Evolutionary conservation across 257 asterid species (phyloP).

Genomic region (Gardenia jasminoides): DNA sequence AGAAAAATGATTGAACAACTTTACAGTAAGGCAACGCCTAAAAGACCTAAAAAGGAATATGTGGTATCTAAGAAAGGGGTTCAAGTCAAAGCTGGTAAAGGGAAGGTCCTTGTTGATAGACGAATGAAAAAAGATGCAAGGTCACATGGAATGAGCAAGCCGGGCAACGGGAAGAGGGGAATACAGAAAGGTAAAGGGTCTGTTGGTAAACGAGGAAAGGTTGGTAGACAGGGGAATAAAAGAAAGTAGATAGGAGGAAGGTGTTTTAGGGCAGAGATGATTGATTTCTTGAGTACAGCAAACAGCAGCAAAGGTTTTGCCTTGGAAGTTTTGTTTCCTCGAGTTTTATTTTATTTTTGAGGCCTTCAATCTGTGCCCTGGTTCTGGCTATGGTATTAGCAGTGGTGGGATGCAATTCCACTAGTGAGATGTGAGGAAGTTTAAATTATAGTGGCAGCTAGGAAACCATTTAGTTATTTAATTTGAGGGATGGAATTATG

Average conservation of each 20-base stretch:
- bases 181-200: constrained; percentile 59
- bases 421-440: neutral
- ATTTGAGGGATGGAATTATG: no score
- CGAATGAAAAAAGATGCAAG: constrained; percentile 87
- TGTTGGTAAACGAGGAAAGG: constrained; percentile 23
- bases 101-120: constrained; percentile 83
- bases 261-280: neutral
- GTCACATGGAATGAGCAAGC: constrained; percentile 47
- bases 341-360: neutral
- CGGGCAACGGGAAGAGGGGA: constrained; percentile 61
- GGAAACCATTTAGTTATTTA: no score
- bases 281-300: neutral
- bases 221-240: constrained; percentile 9
- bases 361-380: neutral
- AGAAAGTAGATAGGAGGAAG: neutral
- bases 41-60: constrained; percentile 66
- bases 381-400: neutral
- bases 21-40: constrained; percentile 65
- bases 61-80: constrained; percentile 97
- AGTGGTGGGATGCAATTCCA: neutral
- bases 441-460: no score
- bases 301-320: neutral
- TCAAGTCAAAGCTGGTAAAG: constrained; percentile 74
- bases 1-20: constrained; percentile 76
- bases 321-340: neutral